Conservation (phyloP, 169 alveolate species). For the Babesia ovata region DNA sequence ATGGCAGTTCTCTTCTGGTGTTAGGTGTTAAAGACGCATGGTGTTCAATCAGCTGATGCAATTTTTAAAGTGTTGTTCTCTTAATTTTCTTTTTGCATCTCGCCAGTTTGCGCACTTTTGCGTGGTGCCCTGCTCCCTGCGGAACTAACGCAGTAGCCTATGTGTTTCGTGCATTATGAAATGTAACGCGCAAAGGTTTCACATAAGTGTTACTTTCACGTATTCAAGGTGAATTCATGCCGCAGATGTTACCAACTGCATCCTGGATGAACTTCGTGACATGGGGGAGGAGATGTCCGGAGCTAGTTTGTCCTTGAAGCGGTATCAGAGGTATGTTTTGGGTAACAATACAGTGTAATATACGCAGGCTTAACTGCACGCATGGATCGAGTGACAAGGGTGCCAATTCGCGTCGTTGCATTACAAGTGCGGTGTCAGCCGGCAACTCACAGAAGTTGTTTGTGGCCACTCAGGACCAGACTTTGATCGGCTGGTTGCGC, state of each 20-base stretch:
- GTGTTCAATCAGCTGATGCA: too few species aligned
- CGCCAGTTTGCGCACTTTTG: too few species aligned
- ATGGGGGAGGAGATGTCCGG: slow-evolving; percentile 69
- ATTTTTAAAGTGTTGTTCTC: too few species aligned
- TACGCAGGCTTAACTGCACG: slow-evolving; percentile 37
- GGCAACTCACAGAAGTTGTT: slow-evolving; percentile 51
- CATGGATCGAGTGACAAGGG: slow-evolving; percentile 36
- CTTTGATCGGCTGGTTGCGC: slow-evolving; percentile 51
- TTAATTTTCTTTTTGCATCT: too few species aligned
- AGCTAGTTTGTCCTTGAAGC: slow-evolving; percentile 37
- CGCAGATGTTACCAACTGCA: slow-evolving; percentile 56
- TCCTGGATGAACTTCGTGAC: slow-evolving; percentile 47
- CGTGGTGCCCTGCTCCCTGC: too few species aligned
- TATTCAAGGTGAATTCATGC: neutral
- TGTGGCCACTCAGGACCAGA: slow-evolving; percentile 65
- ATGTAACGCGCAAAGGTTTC: neutral
- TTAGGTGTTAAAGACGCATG: too few species aligned
- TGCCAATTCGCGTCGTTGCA: slow-evolving; percentile 60
- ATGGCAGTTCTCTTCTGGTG: too few species aligned
- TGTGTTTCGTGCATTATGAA: neutral
- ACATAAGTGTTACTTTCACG: neutral
- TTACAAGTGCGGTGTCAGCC: slow-evolving; percentile 32
- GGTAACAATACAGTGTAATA: too few species aligned
- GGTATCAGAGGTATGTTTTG: slow-evolving; percentile 46
- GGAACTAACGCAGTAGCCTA: too few species aligned